Evolutionary conservation across 345 rosid species (phyloP), one percentile per base, ranked within the genome.

Genomic region (Kandelia obovata): DNA sequence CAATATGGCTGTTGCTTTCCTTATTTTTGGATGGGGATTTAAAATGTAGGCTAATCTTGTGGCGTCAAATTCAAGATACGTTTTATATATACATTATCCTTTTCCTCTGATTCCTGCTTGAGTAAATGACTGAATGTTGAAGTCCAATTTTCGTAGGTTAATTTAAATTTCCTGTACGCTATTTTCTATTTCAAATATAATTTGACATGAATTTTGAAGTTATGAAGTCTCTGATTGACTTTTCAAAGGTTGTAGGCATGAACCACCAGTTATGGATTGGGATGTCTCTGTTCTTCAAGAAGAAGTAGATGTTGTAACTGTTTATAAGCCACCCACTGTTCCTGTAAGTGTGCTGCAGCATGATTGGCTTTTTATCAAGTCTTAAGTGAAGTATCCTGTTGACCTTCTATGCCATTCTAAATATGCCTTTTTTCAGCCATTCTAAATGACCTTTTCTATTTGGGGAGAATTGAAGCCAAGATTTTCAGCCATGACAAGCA

Each of bases 271-370:
- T 62, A 83, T 83, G 86, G 87, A 85, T 69, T 83, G 69, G 77
- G 87, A 78, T 73, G 81, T 95, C 31, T 52, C 74, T 32, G 67
- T 92, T 53, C 98, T 95, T 64, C 79, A 80, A 34, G 82, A 83
- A 57, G 98, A 90, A 71, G 79, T 77, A 0, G 94, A 92, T 62
- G 98, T 92, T 53, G 75, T 95, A 62, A 88, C 96, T 61, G 83
- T 95, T 67, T 90, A 87, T 77, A 92, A 92, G 78, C 98, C 94
- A 25, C 87, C 98, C 56, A 82, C 91, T 69, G 78, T 90, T 68
- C 99, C 98, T 55, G 97, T 95, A 82, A 88, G 99, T 78, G n/a
- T 28, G 13, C 49, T 35, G 46, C 16, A 39, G 0, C 67, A 4
- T 67, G 31, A 15, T 66, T 16, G 17, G 3, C 39, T 66, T 57